phyloP scores from a whole-genome alignment of 2,329 filamentous ascomycete genomes.

The Pyricularia pennisetigena region DNA sequence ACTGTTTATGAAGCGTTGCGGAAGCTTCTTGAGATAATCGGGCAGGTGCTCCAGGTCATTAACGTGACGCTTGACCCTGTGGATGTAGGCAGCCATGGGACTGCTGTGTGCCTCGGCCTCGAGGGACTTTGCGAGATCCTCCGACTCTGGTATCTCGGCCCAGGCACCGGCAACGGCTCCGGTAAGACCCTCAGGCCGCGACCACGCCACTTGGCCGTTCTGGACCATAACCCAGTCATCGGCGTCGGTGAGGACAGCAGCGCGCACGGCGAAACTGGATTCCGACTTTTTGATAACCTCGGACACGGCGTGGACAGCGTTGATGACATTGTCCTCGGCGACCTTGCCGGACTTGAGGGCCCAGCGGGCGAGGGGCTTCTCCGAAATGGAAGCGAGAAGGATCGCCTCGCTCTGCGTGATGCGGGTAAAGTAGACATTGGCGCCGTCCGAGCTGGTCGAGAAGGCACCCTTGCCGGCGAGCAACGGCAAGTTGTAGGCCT shows the following conservation, averaged over 20 bases:
- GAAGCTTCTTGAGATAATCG: constrained; percentile 59
- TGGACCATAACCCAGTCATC: constrained; percentile 76
- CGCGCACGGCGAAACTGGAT: constrained; percentile 65
- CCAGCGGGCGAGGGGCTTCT: constrained; percentile 71
- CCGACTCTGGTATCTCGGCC: constrained; percentile 64
- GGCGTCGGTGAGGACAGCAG: constrained; percentile 56
- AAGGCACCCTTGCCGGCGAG: constrained; percentile 64
- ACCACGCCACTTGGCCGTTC: constrained; percentile 75
- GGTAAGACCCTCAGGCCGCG: constrained; percentile 72
- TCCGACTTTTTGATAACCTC: constrained; percentile 68
- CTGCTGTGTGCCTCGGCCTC: constrained; percentile 82
- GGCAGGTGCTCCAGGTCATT: constrained; percentile 71
- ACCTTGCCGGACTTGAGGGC: constrained; percentile 34
- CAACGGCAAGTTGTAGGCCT: constrained; percentile 70
- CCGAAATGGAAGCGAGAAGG: constrained; percentile 66
- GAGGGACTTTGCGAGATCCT: constrained; percentile 68
- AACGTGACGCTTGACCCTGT: constrained; percentile 74
- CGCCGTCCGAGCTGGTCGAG: constrained; percentile 65
- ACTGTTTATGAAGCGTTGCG: constrained; percentile 56
- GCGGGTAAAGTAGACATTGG: constrained; percentile 83
- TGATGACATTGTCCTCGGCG: constrained; percentile 38
- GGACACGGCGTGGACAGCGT: constrained; percentile 50
- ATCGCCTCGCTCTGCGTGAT: constrained; percentile 65
- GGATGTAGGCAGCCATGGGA: constrained; percentile 70
- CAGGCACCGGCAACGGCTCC: constrained; percentile 71